Evolutionary conservation across 805 yeast genomes (phyloP), one percentile per base, ranked within the genome.

Genomic region (Grigorovia yakushimaensis): DNA sequence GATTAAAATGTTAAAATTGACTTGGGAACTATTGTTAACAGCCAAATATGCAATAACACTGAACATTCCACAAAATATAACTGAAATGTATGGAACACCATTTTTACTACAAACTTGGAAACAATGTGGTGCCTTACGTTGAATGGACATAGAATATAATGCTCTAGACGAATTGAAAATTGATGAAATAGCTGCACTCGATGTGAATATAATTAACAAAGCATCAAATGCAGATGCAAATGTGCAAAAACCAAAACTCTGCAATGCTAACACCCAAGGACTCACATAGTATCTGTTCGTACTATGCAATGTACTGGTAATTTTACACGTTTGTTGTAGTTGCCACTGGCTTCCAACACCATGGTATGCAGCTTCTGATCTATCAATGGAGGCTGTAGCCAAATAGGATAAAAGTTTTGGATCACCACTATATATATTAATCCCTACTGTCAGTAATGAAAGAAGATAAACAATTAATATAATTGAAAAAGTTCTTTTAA

Each of bases 21-120:
- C 64, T 15, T 83, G 76, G 0, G 88, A 80, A 37, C 70, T 62
- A 47, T 74, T 70, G 41, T 77, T 72, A 5, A 82, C 79, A 3
- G 85, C 76, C 20, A 83, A 59, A 59, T 70, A 84, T 0, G 88
- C 75, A 36, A 84, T 63, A 2, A 78, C 58, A 0, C 86, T 84
- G 59, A 84, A 77, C 1, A 71, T 43, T 2, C 81, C 81, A 0
- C 88, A 73, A 49, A 80, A 75, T 33, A 83, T 51, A 2, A 86
- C 89, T 13, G 91, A 77, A 48, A 71, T 69, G 60, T 80, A 80
- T 0, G 95, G 95, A 13, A 83, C 84, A 4, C 95, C 95, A 22
- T 65, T 64, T 21, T 72, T 68, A 44, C 78, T 76, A 62, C 93
- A 84, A 20, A 68, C 60, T 5, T 79, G 71, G 56, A 86, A 79